Conservation (phyloP, 176 grass and related monocot genomes). For the Luzula sylvatica region DNA sequence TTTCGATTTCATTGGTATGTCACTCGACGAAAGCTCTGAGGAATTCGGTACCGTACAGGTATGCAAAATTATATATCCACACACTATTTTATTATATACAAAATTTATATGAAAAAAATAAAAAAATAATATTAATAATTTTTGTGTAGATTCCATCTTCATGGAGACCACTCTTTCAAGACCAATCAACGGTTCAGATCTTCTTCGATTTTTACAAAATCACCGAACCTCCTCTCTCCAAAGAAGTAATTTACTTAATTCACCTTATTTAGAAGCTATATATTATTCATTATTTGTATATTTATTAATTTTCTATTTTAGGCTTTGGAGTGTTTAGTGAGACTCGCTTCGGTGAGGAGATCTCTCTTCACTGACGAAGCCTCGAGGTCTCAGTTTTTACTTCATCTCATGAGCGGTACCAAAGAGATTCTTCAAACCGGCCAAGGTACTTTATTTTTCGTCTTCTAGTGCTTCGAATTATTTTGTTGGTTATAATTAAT, state of each 20-base stretch:
- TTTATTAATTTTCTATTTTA: slow-evolving; percentile 25
- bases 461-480: no score
- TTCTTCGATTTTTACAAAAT: slow-evolving; percentile 97
- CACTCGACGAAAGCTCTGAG: slow-evolving; percentile 97
- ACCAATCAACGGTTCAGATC: slow-evolving; percentile 86
- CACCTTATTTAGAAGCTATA: neutral
- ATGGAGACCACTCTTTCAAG: slow-evolving; percentile 88
- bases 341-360: slow-evolving; percentile 88
- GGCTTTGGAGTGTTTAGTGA: slow-evolving; percentile 96
- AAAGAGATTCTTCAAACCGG: slow-evolving; percentile 98
- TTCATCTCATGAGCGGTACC: slow-evolving; percentile 89
- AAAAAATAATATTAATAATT: slow-evolving; percentile 9
- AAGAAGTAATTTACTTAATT: slow-evolving; percentile 58
- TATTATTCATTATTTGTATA: slow-evolving; percentile 11
- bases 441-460: slow-evolving; percentile 47
- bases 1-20: slow-evolving; percentile 94
- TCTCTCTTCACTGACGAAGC: slow-evolving; percentile 89
- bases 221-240: slow-evolving; percentile 64
- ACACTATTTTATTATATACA: neutral
- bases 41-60: slow-evolving; percentile 99
- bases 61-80: slow-evolving; percentile 16
- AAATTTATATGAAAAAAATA: slow-evolving; percentile 10
- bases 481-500: neutral
- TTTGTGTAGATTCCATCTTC: slow-evolving; percentile 83
- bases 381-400: slow-evolving; percentile 67